Evolutionary conservation across 2,329 filamentous ascomycete genomes (phyloP), one percentile per base, ranked within the genome.

Genomic region (Fusarium cyanostomum): DNA sequence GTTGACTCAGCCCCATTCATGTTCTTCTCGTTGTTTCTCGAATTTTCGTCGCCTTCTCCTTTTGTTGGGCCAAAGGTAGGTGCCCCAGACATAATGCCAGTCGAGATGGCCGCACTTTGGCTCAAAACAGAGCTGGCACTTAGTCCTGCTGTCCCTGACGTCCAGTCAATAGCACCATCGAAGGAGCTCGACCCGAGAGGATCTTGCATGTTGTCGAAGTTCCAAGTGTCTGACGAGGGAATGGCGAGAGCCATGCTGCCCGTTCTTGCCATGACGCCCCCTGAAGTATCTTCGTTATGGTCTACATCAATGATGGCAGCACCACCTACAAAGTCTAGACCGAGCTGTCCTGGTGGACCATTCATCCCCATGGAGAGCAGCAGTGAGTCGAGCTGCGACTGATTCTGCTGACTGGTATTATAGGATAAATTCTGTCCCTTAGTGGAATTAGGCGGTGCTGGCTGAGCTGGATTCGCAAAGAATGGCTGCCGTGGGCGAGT

Each of bases 291-390:
- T 11, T 70, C 67, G 0, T 59, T 52, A 3, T 54, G 50, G 5
- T 74, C 72, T 43, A 72, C 56, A 13, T 73, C 73, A 26, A 75
- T 66, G 12, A 75, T 66, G 12, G 73, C 65, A 12, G 66, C 69
- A 2, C 67, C 69, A 10, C 66, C 52, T 6, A 74, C 46, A 37
- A 74, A 74, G 49, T 70, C 67, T n/a, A 77, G 61, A 26, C 65
- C 67, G 24, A 75, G 56, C 15, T 64, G 63, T 5, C 55, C 52
- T 13, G 68, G 54, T n/a, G 67, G 71, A 18, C 63, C 61, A 6
- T 56, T 55, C 37, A 67, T 61, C 13, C 67, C 71, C 35, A 73
- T 66, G 7, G 66, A 66, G n/a, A 72, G 70, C 35, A 75, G 58
- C 13, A 70, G 56, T 4, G 67, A 64, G 28, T 72, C 68, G 18